Base-by-base conservation (phyloP, 192 early-diverging fungal species). In the Backusella tarrabulga region DNA sequence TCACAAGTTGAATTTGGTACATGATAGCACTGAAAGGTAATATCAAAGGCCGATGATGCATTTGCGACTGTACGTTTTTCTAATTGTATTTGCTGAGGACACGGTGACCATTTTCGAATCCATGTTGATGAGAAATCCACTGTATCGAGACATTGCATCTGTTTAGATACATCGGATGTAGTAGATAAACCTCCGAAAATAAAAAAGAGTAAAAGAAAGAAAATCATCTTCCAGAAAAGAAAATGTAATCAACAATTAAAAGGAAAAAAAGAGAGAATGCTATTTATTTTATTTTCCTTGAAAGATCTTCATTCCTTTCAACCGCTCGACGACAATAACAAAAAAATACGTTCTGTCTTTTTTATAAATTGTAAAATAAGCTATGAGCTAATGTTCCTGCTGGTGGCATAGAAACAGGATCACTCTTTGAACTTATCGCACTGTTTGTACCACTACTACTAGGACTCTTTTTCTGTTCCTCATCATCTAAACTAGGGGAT, bases 41-140 rank as follows among this genome's bases (percentile, higher is more conserved):
- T 76, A 35, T 68, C 42, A 68, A 76, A 76, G 35, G 75, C 19
- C 6, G 75, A 38, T 32, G 75, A 72, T 23, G n/a, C 11, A n/a
- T 68, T 68, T 26, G 9, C n/a, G 19, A 34, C 2, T 19, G 56
- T 29, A 63, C 56, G 56, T 63, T 63, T 63, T 29, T 63, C 26
- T 12, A 63, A 36, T 21, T 68, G 68, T 34, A 15, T 70, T 38
- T 70, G 68, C n/a, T 23, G 34, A 26, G 68, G 68, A 36, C 68
- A 70, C 21, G 68, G 68, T 5, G 11, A 14, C 68, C 68, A 70
- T 36, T 36, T 14, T 34, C 35, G 32, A 41, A 70, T 17, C n/a
- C 35, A 41, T 1, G 68, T 36, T 38, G n/a, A 26, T 23, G 40
- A 40, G 26, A 23, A 41, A 41, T 70, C 68, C 2, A 40, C 12